Conservation (phyloP, 2,329 filamentous ascomycete genomes). For the Thelonectria rubi region DNA sequence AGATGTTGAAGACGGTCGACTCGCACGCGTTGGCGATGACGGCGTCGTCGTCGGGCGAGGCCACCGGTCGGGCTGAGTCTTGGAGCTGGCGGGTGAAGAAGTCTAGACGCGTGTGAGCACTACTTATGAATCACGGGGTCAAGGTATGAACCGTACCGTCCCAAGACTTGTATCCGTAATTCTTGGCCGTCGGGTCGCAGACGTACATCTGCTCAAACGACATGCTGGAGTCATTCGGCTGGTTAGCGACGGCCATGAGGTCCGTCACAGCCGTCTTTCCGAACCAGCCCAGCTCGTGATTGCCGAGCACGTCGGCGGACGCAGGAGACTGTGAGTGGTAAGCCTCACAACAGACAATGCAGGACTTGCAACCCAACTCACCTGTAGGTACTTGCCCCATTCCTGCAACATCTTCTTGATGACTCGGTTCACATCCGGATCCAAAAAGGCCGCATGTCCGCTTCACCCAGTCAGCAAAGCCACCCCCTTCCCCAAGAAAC, state of each 20-base stretch:
- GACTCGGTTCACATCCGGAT: slow-evolving; percentile 63
- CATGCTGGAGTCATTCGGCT: slow-evolving; percentile 52
- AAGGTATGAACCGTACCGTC: slow-evolving; percentile 54
- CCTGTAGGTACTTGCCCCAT: slow-evolving; percentile 64
- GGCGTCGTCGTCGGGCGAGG: slow-evolving; percentile 60
- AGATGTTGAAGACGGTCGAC: slow-evolving; percentile 65
- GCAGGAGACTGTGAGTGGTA: slow-evolving; percentile 52
- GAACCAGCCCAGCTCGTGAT: slow-evolving; percentile 62
- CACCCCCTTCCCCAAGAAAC: too few relatives aligned
- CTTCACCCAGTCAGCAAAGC: slow-evolving; percentile 40
- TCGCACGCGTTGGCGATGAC: slow-evolving; percentile 73
- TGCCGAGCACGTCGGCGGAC: slow-evolving; percentile 61
- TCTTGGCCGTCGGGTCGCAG: slow-evolving; percentile 63
- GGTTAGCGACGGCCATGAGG: slow-evolving; percentile 62
- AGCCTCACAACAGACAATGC: not conserved
- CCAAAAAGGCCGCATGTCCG: slow-evolving; percentile 63
- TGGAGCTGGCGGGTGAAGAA: slow-evolving; percentile 72
- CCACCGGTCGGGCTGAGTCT: slow-evolving; percentile 65
- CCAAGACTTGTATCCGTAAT: slow-evolving; percentile 73
- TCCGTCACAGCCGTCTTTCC: slow-evolving; percentile 58
- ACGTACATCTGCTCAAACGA: slow-evolving; percentile 68
- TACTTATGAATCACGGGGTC: not conserved
- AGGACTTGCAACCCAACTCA: slow-evolving; percentile 33
- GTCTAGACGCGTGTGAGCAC: slow-evolving; percentile 41
- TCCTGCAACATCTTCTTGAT: slow-evolving; percentile 64